phyloP scores from a whole-genome alignment of 148 eudicot genomes.

The Rhododendron ferrugineum region DNA sequence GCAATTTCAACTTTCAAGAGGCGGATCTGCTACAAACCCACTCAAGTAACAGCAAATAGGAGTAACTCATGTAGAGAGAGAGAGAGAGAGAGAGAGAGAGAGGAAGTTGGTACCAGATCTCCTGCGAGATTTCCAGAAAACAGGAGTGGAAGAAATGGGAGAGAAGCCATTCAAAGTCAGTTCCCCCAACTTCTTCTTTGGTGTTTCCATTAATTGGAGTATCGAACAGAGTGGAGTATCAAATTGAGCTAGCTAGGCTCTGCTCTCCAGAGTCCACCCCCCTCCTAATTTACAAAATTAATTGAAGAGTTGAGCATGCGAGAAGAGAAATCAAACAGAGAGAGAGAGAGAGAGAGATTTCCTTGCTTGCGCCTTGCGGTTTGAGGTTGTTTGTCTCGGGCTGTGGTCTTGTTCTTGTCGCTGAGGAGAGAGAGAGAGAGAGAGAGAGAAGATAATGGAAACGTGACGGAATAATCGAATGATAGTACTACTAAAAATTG shows the following conservation, averaged over 20 bases:
- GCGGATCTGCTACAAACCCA: not conserved
- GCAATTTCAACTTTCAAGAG: not conserved
- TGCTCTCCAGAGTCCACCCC: not conserved
- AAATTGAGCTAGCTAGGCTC: not conserved
- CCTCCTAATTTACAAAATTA: not conserved
- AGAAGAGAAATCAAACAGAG: not conserved
- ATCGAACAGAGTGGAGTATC: not conserved
- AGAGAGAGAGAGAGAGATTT: slow-evolving; percentile 1
- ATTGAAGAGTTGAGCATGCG: not conserved
- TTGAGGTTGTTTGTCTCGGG: not conserved
- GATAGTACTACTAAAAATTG: too few species aligned
- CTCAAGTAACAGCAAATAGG: not conserved
- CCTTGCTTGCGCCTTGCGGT: not conserved
- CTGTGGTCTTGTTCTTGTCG: too few species aligned
- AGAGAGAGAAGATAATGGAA: not conserved
- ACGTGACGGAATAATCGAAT: slow-evolving; percentile 6
- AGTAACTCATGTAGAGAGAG: not conserved
- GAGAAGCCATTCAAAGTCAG: slow-evolving; percentile 5
- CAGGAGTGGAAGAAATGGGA: slow-evolving; percentile 14
- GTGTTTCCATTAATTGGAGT: not conserved
- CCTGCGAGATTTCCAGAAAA: slow-evolving; percentile 9
- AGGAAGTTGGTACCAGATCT: not conserved
- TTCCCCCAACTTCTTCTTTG: not conserved
- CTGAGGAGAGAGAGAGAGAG: not conserved
- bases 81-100: not conserved